These are phyloP conservation scores for Amaranthus cruentus DNA, from an alignment of 148 eudicot species.

Conservation along the genomic window DNA sequence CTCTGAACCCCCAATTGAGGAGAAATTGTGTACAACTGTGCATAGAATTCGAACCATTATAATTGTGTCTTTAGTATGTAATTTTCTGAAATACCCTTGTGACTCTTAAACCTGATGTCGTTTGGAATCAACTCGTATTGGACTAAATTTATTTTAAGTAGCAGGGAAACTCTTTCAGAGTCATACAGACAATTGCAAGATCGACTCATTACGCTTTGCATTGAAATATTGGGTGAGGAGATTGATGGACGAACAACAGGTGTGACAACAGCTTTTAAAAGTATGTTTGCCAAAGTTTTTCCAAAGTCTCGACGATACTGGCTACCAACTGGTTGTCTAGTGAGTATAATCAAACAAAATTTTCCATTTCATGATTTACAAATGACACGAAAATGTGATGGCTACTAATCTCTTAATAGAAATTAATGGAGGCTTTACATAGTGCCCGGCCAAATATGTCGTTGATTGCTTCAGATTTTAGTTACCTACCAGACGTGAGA, in stretches of 20 bases:
- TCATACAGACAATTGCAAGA: conserved; percentile 71
- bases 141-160: conserved; percentile 14
- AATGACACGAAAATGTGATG: conserved; percentile 11
- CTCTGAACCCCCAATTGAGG: too few species aligned
- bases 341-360: conserved; percentile 22
- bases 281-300: conserved; percentile 58
- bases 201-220: conserved; percentile 55
- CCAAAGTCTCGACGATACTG: conserved; percentile 85
- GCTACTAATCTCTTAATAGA: conserved; percentile 34
- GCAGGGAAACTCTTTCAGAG: conserved; percentile 64
- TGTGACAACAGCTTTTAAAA: conserved; percentile 37
- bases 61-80: too few species aligned
- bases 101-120: too few species aligned
- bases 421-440: conserved; percentile 77
- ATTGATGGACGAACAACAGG: conserved; percentile 34
- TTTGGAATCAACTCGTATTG: too few species aligned
- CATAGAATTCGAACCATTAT: too few species aligned
- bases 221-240: conserved; percentile 63
- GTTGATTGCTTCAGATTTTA: conserved; percentile 87
- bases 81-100: too few species aligned
- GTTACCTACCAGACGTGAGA: conserved; percentile 88
- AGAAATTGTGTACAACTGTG: too few species aligned
- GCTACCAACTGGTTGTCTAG: conserved; percentile 96
- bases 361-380: background rate
- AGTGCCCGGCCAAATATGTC: conserved; percentile 93